Base-by-base conservation (phyloP, 2,329 filamentous ascomycete genomes). In the Mariannaea sp. region DNA sequence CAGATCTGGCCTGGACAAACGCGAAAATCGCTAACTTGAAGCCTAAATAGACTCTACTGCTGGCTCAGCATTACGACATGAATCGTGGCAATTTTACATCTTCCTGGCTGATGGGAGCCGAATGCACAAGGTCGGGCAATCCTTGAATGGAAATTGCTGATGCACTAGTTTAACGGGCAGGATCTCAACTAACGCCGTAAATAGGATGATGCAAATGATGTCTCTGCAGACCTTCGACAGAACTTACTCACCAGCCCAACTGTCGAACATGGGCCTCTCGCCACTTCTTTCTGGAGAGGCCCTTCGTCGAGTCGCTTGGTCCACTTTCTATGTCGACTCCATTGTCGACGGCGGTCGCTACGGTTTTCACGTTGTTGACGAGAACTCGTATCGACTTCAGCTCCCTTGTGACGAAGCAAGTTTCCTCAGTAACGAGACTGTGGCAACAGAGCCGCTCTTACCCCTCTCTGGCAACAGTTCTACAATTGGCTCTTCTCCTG, bases 321-420 rank as follows among this genome's bases (percentile, higher is more conserved):
- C 50, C 12, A 53, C 50, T 4, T 53, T 53, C 19, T 53, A 49
- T 22, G 24, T 26, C 19, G 50, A 53, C 24, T 30, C 43, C 16
- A 48, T 53, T 29, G 35, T 41, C 8, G 50, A 53, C 8, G 50
- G 50, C 7, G 50, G 50, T 5, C 50, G 50, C 3, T 49, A 49
- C 16, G 50, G 50, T 13, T 53, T 53, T 8, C 50, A 53, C 16
- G 41, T 41, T 8, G 12, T 53, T 7, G 50, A 53, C 6, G 50
- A 53, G 16, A 53, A 53, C n/a, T 32, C 45, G 3, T 53, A 49
- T 38, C 44, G 44, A 2, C 38, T 49, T 7, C 50, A 53, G 30
- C 45, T 53, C 10, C 44, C 50, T 13, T 53, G 50, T 3, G 50
- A 53, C 3, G 36, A 53, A 16, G 30, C 46, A 20, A 43, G 19